A percentile compares a stretch with the other conserved stretches of the same genome.
These are phyloP conservation scores for Abelmoschus esculentus DNA, from an alignment of 345 rosid species.

Conservation along the genomic window DNA sequence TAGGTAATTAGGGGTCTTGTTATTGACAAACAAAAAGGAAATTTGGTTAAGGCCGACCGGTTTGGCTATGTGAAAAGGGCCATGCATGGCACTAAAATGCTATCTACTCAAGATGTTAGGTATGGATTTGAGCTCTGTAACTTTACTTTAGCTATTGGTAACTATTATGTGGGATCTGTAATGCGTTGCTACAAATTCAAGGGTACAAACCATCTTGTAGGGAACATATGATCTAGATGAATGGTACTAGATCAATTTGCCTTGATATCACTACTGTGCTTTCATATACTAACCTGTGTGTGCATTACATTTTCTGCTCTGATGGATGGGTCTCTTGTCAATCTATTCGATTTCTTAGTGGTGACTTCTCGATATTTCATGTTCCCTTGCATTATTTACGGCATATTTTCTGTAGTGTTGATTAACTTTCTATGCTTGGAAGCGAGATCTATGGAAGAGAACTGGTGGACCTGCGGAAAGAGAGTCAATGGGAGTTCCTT, in stretches of 20 bases:
- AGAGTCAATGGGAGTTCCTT: constrained; percentile 85
- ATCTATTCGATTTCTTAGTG: constrained; percentile 4
- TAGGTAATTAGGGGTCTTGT: constrained; percentile 94
- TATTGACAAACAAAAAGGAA: constrained; percentile 92
- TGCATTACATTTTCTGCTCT: background rate
- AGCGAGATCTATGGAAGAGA: constrained; percentile 97
- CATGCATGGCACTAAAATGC: constrained; percentile 90
- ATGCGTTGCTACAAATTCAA: background rate
- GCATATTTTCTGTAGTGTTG: constrained; percentile 28
- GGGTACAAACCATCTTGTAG: background rate
- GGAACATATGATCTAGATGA: background rate
- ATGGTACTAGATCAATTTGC: background rate
- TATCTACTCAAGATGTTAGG: constrained; percentile 86
- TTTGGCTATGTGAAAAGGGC: constrained; percentile 93
- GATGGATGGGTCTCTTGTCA: background rate
- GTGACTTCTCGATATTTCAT: constrained; percentile 2
- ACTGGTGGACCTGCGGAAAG: constrained; percentile 84
- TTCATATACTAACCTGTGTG: background rate
- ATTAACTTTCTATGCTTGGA: constrained; percentile 38
- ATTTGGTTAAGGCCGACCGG: constrained; percentile 92
- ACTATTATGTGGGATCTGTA: background rate
- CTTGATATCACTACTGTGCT: background rate
- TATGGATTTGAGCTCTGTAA: constrained; percentile 18
- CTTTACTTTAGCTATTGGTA: constrained; percentile 8
- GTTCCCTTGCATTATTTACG: constrained; percentile 16